Percentiles rank a stretch among this genome's conserved stretches.
Evolutionary conservation across 75 land plant species (phyloP).

Genomic region (Cunninghamia lanceolata): DNA sequence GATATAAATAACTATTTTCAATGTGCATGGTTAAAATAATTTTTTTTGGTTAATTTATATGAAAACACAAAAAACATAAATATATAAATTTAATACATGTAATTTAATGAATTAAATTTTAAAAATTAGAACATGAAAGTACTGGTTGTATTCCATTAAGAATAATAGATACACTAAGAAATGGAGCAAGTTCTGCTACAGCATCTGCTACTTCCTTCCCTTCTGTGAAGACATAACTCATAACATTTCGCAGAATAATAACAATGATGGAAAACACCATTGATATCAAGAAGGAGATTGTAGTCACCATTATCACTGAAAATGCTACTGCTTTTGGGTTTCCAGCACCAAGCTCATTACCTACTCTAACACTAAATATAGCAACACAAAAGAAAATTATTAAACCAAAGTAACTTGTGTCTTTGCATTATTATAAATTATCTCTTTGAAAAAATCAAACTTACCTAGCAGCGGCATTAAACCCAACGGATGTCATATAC

Average conservation of each 20-base stretch:
- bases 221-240: conserved; percentile 57
- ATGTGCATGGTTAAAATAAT: too few species aligned
- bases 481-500: conserved; percentile 73
- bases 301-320: conserved; percentile 39
- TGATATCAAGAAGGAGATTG: conserved; percentile 29
- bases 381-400: not conserved
- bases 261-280: conserved; percentile 18
- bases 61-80: too few species aligned
- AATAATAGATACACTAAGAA: conserved; percentile 41
- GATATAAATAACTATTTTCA: too few species aligned
- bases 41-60: too few species aligned
- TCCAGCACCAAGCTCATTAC: conserved; percentile 69
- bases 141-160: conserved; percentile 83
- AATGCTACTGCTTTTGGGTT: conserved; percentile 55
- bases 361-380: conserved; percentile 43
- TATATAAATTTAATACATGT: too few species aligned
- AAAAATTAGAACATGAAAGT: conserved; percentile 47
- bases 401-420: not conserved
- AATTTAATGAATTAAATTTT: too few species aligned
- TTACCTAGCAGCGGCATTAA: conserved; percentile 77
- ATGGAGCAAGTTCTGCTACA: conserved; percentile 52
- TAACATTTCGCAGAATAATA: conserved; percentile 27
- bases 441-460: not conserved
- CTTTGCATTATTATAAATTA: not conserved
- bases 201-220: conserved; percentile 36